Percentiles rank a stretch among this genome's conserved stretches.
Conservation (phyloP, 495 filamentous ascomycete genomes). For the Trichoderma reesei region DNA sequence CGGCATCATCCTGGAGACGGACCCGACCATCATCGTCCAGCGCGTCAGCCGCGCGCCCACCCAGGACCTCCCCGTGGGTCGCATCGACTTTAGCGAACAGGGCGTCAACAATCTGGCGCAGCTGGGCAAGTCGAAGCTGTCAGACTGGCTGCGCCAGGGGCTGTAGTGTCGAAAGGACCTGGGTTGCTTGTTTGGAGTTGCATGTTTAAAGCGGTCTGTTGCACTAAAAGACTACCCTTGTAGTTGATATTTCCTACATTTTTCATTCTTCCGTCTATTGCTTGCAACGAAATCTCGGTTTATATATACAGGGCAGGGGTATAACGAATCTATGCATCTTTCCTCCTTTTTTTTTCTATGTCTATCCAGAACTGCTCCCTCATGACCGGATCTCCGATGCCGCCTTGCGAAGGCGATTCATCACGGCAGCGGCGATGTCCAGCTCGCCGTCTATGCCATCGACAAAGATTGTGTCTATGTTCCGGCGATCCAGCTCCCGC, state of each 20-base stretch:
- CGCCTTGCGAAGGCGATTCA: conserved; percentile 91
- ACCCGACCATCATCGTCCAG: conserved; percentile 83
- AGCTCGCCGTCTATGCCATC: conserved; percentile 79
- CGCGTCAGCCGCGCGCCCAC: conserved; percentile 85
- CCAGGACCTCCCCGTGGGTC: conserved; percentile 83
- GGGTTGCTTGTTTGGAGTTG: background rate
- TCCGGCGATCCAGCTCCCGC: conserved; percentile 67
- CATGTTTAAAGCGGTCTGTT: background rate
- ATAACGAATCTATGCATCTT: conserved; percentile 9
- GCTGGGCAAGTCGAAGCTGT: conserved; percentile 85
- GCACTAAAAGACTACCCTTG: background rate
- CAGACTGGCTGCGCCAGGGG: conserved; percentile 81
- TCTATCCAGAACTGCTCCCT: conserved; percentile 9
- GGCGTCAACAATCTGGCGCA: conserved; percentile 92
- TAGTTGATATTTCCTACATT: background rate
- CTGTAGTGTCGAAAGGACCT: conserved; percentile 28
- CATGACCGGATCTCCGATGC: conserved; percentile 47
- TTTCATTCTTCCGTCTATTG: background rate
- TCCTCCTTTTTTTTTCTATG: conserved; percentile 9
- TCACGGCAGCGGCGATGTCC: conserved; percentile 83
- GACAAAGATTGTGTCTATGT: conserved; percentile 79
- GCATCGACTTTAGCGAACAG: conserved; percentile 90
- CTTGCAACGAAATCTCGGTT: background rate
- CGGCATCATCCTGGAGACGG: conserved; percentile 92
- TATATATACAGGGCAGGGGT: conserved; percentile 2